A percentile compares a stretch with the other conserved stretches of the same genome.
These are phyloP conservation scores for Alternaria incomplexa DNA, from an alignment of 2,329 filamentous ascomycete species.

Conservation along the genomic window DNA sequence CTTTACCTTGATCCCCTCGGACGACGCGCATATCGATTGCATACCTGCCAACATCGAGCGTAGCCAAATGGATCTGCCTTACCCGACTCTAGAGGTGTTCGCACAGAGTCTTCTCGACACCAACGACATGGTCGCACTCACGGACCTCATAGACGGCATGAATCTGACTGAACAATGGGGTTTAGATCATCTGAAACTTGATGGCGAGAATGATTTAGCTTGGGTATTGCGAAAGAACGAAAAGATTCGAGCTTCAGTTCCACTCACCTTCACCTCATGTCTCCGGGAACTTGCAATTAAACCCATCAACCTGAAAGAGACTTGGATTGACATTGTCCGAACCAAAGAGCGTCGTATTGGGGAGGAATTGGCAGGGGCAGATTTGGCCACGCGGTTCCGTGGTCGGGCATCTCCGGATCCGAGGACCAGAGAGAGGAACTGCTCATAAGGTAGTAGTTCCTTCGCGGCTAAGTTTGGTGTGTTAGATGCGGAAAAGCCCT, in stretches of 20 bases:
- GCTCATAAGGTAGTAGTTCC: background rate
- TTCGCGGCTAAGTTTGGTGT: too few species aligned
- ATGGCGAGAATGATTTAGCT: background rate
- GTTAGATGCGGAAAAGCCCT: too few species aligned
- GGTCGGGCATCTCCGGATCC: background rate
- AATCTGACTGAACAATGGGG: background rate
- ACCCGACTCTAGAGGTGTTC: background rate
- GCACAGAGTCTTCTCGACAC: background rate
- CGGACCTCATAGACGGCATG: background rate
- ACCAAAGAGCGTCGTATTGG: background rate
- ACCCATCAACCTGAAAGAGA: background rate
- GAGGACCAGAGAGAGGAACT: background rate
- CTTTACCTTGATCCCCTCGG: background rate
- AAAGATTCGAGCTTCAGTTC: background rate
- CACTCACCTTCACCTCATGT: background rate
- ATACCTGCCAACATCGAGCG: background rate
- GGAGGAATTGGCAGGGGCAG: background rate
- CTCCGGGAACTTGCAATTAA: background rate
- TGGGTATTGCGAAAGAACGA: background rate
- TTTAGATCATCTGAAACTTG: background rate
- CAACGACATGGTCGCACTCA: background rate
- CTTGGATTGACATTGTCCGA: background rate
- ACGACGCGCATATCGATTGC: background rate
- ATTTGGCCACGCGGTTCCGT: background rate
- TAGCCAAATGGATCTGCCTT: background rate